These are phyloP conservation scores for Trifolium fragiferum DNA, from an alignment of 306 rosid species.

Conservation along the genomic window DNA sequence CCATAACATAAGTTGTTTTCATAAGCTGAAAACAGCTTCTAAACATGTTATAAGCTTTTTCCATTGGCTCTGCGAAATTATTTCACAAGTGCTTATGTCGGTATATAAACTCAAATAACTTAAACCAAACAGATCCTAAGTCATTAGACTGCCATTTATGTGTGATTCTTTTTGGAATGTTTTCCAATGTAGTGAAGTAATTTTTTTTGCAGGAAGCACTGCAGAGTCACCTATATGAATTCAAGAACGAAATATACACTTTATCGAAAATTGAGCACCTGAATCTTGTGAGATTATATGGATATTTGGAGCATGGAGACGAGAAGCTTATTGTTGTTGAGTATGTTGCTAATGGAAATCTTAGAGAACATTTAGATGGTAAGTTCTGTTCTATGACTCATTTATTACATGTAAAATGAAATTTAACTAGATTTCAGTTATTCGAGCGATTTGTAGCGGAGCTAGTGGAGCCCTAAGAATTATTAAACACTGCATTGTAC, in stretches of 20 bases:
- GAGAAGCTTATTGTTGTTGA: constrained; percentile 87
- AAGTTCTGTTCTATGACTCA: too few relatives aligned
- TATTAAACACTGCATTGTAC: too few relatives aligned
- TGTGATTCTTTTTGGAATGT: neutral
- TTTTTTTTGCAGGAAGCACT: constrained; percentile 55
- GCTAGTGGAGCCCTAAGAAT: too few relatives aligned
- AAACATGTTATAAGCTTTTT: neutral
- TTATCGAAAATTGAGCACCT: constrained; percentile 88
- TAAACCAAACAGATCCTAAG: neutral
- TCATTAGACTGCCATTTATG: neutral
- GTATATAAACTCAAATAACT: neutral
- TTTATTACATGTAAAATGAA: too few relatives aligned
- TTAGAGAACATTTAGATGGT: constrained; percentile 94
- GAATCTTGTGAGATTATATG: constrained; percentile 87
- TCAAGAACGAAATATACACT: constrained; percentile 84
- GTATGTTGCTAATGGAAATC: constrained; percentile 81
- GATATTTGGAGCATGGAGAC: constrained; percentile 81
- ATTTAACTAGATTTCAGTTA: too few relatives aligned
- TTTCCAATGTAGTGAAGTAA: constrained; percentile 40
- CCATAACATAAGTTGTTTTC: too few relatives aligned
- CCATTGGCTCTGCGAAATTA: neutral
- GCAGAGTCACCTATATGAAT: constrained; percentile 59
- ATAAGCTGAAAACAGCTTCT: neutral
- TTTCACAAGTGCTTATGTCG: neutral
- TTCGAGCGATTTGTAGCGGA: too few relatives aligned